Base-by-base conservation (phyloP, 2,329 filamentous ascomycete species). In the Dothistroma pini region DNA sequence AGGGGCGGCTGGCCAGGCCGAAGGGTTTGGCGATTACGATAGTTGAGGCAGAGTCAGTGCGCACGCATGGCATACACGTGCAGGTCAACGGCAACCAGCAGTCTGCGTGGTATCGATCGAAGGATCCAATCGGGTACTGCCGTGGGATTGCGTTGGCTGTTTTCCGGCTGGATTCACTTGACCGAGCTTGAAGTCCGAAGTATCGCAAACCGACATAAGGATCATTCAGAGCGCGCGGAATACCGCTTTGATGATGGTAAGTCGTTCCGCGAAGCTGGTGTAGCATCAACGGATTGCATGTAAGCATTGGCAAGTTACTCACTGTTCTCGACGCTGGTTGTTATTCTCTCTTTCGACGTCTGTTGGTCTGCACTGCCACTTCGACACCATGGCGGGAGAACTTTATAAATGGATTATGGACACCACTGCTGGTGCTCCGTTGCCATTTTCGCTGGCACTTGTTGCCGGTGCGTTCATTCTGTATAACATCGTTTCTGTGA, bases 331-430 rank as follows among this genome's bases (percentile, higher is more conserved):
- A 38, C 34, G 10, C 41, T 19, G 41, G 1, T 16, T 44, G 16
- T 19, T 14, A n/a, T 44, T 19, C 41, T 29, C 41, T 29, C 12
- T 51, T 51, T 29, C 29, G 1, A 12, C 29, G 21, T 51, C 48
- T 51, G 22, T 10, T 51, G 9, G 21, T 7, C 29, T 25, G 1
- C 10, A 51, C 48, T 51, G 48, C 48, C 48, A 14, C 25, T 29
- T n/a, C 29, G 48, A 51, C 29, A 51, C 10, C 7, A 51, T 51
- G 48, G 48, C 48, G 11, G 48, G 48, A 51, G 29, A 25, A 14
- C 48, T 51, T 14, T 51, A 51, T 19, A 51, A 51, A 19, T 51
- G 48, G 48, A 51, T 51, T 9, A 51, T 51, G 48, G 48, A 51
- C 29, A n/a, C 29, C 22, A 51, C 48, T 14, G 48, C 48, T 51